Base-by-base conservation (phyloP, 352 stramenopile genomes). In the Globisporangium okanoganense region DNA sequence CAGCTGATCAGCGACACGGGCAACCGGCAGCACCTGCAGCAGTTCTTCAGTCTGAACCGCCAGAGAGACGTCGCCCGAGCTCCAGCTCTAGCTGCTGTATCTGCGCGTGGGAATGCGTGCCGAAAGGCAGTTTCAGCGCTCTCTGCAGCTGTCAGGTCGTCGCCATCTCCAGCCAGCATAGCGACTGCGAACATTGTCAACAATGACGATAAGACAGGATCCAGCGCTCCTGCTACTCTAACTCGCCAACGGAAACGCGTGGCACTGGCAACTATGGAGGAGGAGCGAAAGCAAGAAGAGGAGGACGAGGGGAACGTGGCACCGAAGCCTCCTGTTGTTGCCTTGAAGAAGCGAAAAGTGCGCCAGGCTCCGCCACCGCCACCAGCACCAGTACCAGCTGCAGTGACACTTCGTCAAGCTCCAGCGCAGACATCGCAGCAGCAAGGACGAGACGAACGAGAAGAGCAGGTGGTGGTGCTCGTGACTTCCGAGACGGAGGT, bases 401-500 rank as follows among this genome's bases (percentile, higher is more conserved):
- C 24, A 22, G 40, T 20, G 40, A 18, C 40, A 18, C 40, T 16
- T 45, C 16, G 40, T 3, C 40, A 45, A 45, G 16, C 16, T 8
- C 16, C 40, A 22, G 18, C 24, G 2, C 43, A 49, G 43, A 49
- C n/a, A 5, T 1, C 43, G 16, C 43, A 27, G 8, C 43, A 29
- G 7, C 16, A 24, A 25, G 18, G 6, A 27, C 43, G 9, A 16
- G 18, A 49, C 10, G 43, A 41, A 33, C 29, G 29, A 27, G 12
- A 24, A 33, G 8, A 38, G 43, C 48, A 51, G 50, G 61, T 35
- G 4, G 62, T 41, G 20, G 25, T 57, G 14, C 40, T 45, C 33
- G 64, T 58, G 35, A 61, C 69, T 10, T 74, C 64, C 12, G 65
- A 81, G 29, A 29, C 55, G 14, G 69, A 75, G 44, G 54, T 63